Conservation (phyloP, 805 yeast species). For the Schwanniomyces polymorphus region DNA sequence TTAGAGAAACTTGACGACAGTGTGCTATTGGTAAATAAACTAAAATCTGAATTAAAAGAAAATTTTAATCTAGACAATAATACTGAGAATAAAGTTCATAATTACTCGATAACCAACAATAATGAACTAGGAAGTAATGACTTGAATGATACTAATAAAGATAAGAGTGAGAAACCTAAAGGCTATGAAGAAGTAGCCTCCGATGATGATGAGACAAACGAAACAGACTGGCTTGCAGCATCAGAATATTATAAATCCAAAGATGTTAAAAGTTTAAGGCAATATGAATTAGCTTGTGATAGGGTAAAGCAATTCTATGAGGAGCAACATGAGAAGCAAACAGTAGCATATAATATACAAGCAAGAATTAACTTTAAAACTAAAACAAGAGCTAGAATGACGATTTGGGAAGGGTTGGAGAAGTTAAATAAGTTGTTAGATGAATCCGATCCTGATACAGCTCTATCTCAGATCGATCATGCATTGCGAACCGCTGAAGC, state of each 20-base stretch:
- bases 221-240: constrained; percentile 21
- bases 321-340: constrained; percentile 69
- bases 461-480: constrained; percentile 71
- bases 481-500: constrained; percentile 78
- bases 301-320: constrained; percentile 64
- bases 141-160: not conserved
- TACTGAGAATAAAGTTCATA: not conserved
- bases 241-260: constrained; percentile 30
- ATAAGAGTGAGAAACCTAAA: not conserved
- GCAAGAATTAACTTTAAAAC: constrained; percentile 73
- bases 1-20: constrained; percentile 29
- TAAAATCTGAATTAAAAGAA: constrained; percentile 13
- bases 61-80: not conserved
- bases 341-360: constrained; percentile 70
- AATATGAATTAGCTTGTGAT: constrained; percentile 68
- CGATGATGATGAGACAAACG: constrained; percentile 8
- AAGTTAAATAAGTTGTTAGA: constrained; percentile 62
- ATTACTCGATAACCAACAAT: not conserved
- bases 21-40: constrained; percentile 20
- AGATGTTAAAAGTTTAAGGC: constrained; percentile 51
- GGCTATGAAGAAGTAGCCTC: constrained; percentile 2
- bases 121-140: not conserved
- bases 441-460: constrained; percentile 76
- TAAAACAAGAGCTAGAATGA: constrained; percentile 63
- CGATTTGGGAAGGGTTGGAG: constrained; percentile 70